phyloP scores from a whole-genome alignment of 2,329 filamentous ascomycete species.

The Beauveria rudraprayagi region DNA sequence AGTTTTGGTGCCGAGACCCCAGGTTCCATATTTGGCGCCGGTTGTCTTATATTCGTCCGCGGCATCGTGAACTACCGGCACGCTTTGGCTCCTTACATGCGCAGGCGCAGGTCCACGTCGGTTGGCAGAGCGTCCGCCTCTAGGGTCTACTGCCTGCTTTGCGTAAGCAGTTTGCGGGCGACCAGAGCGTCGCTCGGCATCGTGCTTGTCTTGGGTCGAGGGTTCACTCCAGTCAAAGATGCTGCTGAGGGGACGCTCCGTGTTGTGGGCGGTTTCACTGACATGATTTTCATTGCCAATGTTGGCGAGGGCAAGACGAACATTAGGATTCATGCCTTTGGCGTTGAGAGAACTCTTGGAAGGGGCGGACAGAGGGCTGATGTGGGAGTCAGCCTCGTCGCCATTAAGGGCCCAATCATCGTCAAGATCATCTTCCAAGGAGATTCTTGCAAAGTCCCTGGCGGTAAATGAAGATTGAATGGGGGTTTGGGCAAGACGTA shows the following conservation, averaged over 20 bases:
- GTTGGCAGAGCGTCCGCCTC: conserved; percentile 59
- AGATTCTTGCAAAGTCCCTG: conserved; percentile 41
- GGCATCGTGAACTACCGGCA: conserved; percentile 61
- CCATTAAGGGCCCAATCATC: conserved; percentile 56
- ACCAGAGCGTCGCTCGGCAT: conserved; percentile 48
- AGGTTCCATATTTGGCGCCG: conserved; percentile 69
- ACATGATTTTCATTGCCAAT: conserved; percentile 34
- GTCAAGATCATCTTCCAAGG: conserved; percentile 54
- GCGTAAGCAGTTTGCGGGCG: conserved; percentile 69
- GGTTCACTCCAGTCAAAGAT: conserved; percentile 75
- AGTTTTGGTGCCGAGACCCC: conserved; percentile 71
- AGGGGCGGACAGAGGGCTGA: conserved; percentile 51
- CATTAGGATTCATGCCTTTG: conserved; percentile 42
- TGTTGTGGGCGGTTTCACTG: conserved; percentile 14
- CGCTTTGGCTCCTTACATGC: conserved; percentile 74
- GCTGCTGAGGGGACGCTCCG: conserved; percentile 54
- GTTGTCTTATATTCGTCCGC: conserved; percentile 46
- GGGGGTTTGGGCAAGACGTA: conserved; percentile 10
- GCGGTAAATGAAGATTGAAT: conserved; percentile 27
- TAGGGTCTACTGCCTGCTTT: conserved; percentile 62
- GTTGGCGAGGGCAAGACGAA: conserved; percentile 46
- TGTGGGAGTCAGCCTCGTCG: conserved; percentile 44
- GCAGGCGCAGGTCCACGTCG: conserved; percentile 61
- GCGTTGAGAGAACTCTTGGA: conserved; percentile 45
- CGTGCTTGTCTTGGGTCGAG: conserved; percentile 50